Base-by-base conservation (phyloP, 441 rosid species). In the Gossypium schwendimanii region DNA sequence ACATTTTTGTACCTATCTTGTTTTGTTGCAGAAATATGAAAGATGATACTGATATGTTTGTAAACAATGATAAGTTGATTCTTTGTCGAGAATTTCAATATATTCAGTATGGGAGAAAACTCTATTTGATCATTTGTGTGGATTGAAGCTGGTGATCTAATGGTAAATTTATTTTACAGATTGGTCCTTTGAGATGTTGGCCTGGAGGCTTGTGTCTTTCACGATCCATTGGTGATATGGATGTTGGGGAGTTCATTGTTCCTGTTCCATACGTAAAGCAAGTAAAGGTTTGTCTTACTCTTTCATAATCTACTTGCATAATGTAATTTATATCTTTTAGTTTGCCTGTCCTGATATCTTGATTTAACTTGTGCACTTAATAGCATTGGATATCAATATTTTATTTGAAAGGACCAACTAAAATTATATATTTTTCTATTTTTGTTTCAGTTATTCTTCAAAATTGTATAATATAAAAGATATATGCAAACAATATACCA, bases 181-280 rank as follows among this genome's bases (percentile, higher is more conserved):
- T 95, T 86, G 99, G 99, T 65, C 99, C 99, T 24, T 77, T 96
- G 82, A 88, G 99, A 84, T 96, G 99, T 89, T 96, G 99, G 99
- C 99, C 99, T 53, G 99, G 99, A 75, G 99, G 99, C 59, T 78
- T 96, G 76, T 96, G 99, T 85, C 97, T 96, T 79, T 96, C 99
- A 57, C 87, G 99, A 84, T 96, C 99, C 55, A 93, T 96, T 54
- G 99, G 99, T 73, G 99, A 96, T 81, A 75, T 90, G 79, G 99
- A 96, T 81, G 94, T 93, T 59, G 99, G 99, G 47, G 97, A 93
- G 81, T 93, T 73, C 82, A 93, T 96, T 76, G 98, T 96, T 79
- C 98, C 97, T 75, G 94, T 96, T 81, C 99, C 99, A 66, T 83
- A 91, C 69, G 97, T 96, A 63, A 96, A 96, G 87, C 99, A 96